phyloP scores from a whole-genome alignment of 441 rosid species.

The Manihot esculenta region DNA sequence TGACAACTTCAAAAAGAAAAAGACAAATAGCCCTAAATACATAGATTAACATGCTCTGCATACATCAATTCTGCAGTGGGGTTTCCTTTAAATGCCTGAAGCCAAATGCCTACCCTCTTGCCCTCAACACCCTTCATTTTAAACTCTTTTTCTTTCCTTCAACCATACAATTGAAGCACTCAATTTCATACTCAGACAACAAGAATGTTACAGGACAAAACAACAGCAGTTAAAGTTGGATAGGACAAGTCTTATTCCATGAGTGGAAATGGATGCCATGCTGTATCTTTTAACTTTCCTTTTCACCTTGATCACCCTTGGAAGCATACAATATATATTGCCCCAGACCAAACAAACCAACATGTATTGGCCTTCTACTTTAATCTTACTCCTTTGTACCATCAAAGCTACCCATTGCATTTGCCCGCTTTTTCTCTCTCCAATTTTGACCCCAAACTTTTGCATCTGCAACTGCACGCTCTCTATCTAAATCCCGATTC shows the following conservation, averaged over 20 bases:
- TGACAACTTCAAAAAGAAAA: slow-evolving; percentile 21
- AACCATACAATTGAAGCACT: slow-evolving; percentile 39
- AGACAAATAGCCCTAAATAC: slow-evolving; percentile 33
- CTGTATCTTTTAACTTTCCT: too few species aligned
- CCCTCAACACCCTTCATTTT: slow-evolving; percentile 16
- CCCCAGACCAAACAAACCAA: slow-evolving; percentile 9
- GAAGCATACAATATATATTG: slow-evolving; percentile 18
- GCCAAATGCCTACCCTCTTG: slow-evolving; percentile 5
- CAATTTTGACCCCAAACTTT: slow-evolving; percentile 99
- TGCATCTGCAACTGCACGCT: slow-evolving; percentile 95
- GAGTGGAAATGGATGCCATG: slow-evolving; percentile 24
- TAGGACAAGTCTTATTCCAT: slow-evolving; percentile 37
- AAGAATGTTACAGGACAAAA: slow-evolving; percentile 37
- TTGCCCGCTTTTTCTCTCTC: slow-evolving; percentile 86
- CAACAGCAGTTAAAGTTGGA: slow-evolving; percentile 38
- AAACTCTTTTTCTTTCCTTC: slow-evolving; percentile 29
- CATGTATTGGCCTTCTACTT: neutral
- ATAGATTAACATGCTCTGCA: slow-evolving; percentile 35
- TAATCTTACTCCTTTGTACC: slow-evolving; percentile 59
- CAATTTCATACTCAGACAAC: slow-evolving; percentile 33
- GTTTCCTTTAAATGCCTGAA: slow-evolving; percentile 15
- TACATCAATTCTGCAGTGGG: slow-evolving; percentile 20
- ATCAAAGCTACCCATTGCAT: slow-evolving; percentile 72
- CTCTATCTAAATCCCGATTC: slow-evolving; percentile 86
- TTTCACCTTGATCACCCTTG: too few species aligned